Base-by-base conservation (phyloP, 1,284 basidiomycete species). In the Leccinum pachyderme region DNA sequence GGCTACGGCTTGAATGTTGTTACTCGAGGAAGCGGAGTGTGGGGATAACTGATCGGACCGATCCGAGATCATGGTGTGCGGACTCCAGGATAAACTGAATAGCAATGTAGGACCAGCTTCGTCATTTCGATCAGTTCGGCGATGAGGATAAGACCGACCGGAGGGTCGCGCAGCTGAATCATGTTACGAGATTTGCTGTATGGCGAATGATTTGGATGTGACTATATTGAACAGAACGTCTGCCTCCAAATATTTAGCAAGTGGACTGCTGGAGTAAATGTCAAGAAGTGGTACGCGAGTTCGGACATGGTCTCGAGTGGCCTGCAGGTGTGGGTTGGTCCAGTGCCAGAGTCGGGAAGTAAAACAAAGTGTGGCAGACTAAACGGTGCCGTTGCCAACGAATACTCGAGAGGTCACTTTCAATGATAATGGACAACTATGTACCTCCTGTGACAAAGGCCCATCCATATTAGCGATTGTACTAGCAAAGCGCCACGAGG, bases 391-490 rank as follows among this genome's bases (percentile, higher is more conserved):
- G 41, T 7, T 13, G 22, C 22, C 24, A 15, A 24, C 22, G 39
- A 43, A 24, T 24, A 24, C 13, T 18, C 41, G 12, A 43, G 41
- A 43, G 2, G 41, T 24, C 7, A 43, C 41, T 51, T 52, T 32
- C 37, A 7, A 22, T 15, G 24, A 27, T 5, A 18, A 28, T 28
- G 13, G 39, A 55, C 47, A 52, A n/a, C 15, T 31, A 54, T 25
- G 31, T 41, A 43, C 22, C 13, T 4, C 41, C 41, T 55, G 46
- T 54, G 52, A 59, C 53, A 66, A 51, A 37, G 63, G 63, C 33
- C 66, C 72, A 58, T 79, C 77, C 76, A 78, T 79, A 12, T 70
- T 66, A 59, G 71, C 66, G 8, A 78, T 78, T 6, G 75, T 81
- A 57, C 76, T 75, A 9, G 73, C 63, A 59, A 76, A 77, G 18